Percentiles rank a stretch among this genome's conserved stretches.
Conservation (phyloP, 2,329 filamentous ascomycete species). For the Fusarium sp. region DNA sequence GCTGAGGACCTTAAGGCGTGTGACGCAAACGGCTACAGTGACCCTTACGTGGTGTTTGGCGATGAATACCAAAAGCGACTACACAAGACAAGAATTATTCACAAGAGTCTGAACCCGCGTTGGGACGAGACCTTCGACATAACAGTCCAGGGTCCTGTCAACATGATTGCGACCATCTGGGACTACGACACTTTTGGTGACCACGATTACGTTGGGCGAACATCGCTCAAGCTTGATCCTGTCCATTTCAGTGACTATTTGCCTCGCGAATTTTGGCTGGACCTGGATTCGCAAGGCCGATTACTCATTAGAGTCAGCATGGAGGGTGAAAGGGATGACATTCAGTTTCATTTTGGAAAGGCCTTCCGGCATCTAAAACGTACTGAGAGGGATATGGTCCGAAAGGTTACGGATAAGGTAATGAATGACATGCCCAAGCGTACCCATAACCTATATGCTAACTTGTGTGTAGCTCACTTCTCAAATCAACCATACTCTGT, state of each 20-base stretch:
- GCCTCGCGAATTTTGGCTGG: conserved; percentile 96
- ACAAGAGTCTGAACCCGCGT: conserved; percentile 88
- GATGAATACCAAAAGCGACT: conserved; percentile 98
- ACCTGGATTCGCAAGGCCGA: conserved; percentile 93
- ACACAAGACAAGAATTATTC: conserved; percentile 92
- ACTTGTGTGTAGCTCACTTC: conserved; percentile 74
- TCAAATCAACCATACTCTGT: conserved; percentile 91
- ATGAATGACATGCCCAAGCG: conserved; percentile 32
- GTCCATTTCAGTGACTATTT: conserved; percentile 95
- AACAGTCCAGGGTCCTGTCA: conserved; percentile 88
- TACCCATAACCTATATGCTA: conserved; percentile 1
- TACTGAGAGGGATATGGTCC: conserved; percentile 97
- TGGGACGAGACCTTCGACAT: conserved; percentile 99
- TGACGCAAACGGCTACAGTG: conserved; percentile 91
- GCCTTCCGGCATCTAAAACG: conserved; percentile 95
- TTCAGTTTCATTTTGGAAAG: conserved; percentile 98
- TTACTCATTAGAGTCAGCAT: conserved; percentile 93
- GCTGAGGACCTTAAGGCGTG: conserved; percentile 98
- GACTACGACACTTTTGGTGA: conserved; percentile 98
- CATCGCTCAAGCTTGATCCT: conserved; percentile 98
- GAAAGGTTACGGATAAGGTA: conserved; percentile 98
- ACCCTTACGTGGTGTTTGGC: conserved; percentile 95
- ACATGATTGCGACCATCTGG: conserved; percentile 97
- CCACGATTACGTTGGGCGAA: conserved; percentile 95
- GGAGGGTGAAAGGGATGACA: conserved; percentile 98